phyloP scores from a whole-genome alignment of 1,284 basidiomycete genomes.

The Volvariella surrecta region DNA sequence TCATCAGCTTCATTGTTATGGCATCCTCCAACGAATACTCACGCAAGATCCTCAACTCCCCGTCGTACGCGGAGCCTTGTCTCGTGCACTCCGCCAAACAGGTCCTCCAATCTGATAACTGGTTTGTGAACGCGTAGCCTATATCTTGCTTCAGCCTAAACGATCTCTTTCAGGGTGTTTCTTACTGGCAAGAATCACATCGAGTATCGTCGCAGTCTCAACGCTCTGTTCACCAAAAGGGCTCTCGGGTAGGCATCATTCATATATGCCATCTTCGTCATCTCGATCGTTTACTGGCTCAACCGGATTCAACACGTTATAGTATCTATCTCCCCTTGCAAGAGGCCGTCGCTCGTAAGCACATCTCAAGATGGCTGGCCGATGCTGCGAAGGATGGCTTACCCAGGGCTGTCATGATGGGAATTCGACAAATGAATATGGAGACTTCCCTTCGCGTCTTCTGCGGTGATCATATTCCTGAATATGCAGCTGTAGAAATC shows the following conservation, averaged over 20 bases:
- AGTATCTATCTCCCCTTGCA: constrained; percentile 84
- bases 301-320: constrained; percentile 22
- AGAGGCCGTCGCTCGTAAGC: constrained; percentile 77
- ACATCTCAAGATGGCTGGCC: constrained; percentile 70
- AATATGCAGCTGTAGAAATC: constrained; percentile 73
- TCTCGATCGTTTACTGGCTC: background rate
- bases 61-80: constrained; percentile 85
- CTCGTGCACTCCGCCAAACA: constrained; percentile 91
- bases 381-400: constrained; percentile 37
- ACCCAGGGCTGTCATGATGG: constrained; percentile 79
- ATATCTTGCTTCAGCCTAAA: constrained; percentile 1
- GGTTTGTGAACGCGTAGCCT: constrained; percentile 37
- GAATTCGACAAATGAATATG: constrained; percentile 93
- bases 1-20: constrained; percentile 88
- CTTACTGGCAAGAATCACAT: constrained; percentile 90
- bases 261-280: background rate
- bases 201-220: constrained; percentile 90
- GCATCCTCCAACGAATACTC: constrained; percentile 87
- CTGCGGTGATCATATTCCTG: constrained; percentile 85
- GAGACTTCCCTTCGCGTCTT: constrained; percentile 95
- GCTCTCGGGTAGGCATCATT: constrained; percentile 63
- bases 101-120: constrained; percentile 85
- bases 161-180: constrained; percentile 70
- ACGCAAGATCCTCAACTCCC: constrained; percentile 91
- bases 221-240: constrained; percentile 90